These are phyloP conservation scores for Kwoniella europaea DNA, from an alignment of 768 basidiomycete species.

Conservation along the genomic window DNA sequence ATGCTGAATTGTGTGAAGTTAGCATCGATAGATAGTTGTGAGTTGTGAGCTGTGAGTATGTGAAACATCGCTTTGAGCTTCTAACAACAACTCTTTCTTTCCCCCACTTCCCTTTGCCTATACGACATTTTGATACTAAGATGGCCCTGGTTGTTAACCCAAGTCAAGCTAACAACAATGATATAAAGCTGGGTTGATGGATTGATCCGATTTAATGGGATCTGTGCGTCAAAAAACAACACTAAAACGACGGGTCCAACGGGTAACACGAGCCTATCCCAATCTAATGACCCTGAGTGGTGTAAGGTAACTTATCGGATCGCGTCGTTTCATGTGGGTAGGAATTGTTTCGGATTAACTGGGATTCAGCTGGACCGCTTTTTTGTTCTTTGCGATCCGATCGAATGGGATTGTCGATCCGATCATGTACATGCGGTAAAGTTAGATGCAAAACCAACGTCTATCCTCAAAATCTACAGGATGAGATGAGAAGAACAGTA, in stretches of 20 bases:
- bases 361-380: neutral
- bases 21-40: too few relatives aligned
- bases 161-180: neutral
- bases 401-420: neutral
- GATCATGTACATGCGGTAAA: too few relatives aligned
- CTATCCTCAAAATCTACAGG: too few relatives aligned
- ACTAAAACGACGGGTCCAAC: neutral
- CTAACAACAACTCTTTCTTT: neutral
- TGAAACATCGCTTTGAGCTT: constrained; percentile 1
- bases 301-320: too few relatives aligned
- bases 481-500: too few relatives aligned
- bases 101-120: neutral
- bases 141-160: constrained; percentile 10
- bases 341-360: neutral
- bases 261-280: constrained; percentile 1
- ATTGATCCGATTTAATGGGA: constrained; percentile 11
- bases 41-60: neutral
- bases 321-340: neutral
- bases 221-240: constrained; percentile 1
- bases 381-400: neutral
- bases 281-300: neutral
- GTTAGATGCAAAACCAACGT: too few relatives aligned
- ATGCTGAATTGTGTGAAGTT: neutral
- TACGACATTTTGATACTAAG: neutral
- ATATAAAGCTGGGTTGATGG: neutral